Evolutionary conservation across 2,329 filamentous ascomycete species (phyloP).

Genomic region (Hymenotorrendiella dingleyae): DNA sequence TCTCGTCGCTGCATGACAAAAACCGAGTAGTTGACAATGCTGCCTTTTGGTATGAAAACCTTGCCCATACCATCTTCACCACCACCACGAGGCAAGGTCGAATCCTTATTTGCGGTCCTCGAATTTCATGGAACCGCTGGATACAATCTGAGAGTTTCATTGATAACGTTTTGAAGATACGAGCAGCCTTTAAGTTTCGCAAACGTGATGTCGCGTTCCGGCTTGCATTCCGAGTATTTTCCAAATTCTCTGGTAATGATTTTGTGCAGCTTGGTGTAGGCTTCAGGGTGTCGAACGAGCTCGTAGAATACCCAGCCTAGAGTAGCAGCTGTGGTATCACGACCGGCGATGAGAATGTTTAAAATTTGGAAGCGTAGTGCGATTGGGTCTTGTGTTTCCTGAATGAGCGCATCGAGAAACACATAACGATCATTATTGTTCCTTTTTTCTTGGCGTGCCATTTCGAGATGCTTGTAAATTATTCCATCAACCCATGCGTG

Average conservation of each 20-base stretch:
- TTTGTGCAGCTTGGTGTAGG: slow-evolving; percentile 37
- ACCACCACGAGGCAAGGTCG: slow-evolving; percentile 32
- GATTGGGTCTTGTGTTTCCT: slow-evolving; percentile 12
- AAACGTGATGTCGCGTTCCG: slow-evolving; percentile 8
- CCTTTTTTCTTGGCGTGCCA: neutral
- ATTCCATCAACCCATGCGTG: slow-evolving; percentile 4
- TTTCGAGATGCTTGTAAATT: neutral
- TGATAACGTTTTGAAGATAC: slow-evolving; percentile 20
- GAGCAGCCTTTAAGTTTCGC: slow-evolving; percentile 15
- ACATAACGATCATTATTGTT: slow-evolving; percentile 31
- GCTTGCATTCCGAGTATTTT: slow-evolving; percentile 20
- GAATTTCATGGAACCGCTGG: slow-evolving; percentile 45
- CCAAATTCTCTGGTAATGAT: slow-evolving; percentile 33
- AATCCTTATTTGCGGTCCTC: slow-evolving; percentile 42
- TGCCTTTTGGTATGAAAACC: slow-evolving; percentile 28
- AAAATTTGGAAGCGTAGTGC: slow-evolving; percentile 21
- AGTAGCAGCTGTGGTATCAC: slow-evolving; percentile 49
- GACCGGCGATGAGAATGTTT: slow-evolving; percentile 40
- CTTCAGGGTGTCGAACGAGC: slow-evolving; percentile 33
- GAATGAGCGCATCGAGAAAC: slow-evolving; percentile 26
- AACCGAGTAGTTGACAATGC: slow-evolving; percentile 8
- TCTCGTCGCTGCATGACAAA: slow-evolving; percentile 29
- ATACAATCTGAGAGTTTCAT: slow-evolving; percentile 39
- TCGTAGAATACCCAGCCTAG: slow-evolving; percentile 42
- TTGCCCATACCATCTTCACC: slow-evolving; percentile 29